Evolutionary conservation across 352 stramenopile genomes (phyloP), one percentile per base, ranked within the genome.

Genomic region (Globisporangium paroecandrum): DNA sequence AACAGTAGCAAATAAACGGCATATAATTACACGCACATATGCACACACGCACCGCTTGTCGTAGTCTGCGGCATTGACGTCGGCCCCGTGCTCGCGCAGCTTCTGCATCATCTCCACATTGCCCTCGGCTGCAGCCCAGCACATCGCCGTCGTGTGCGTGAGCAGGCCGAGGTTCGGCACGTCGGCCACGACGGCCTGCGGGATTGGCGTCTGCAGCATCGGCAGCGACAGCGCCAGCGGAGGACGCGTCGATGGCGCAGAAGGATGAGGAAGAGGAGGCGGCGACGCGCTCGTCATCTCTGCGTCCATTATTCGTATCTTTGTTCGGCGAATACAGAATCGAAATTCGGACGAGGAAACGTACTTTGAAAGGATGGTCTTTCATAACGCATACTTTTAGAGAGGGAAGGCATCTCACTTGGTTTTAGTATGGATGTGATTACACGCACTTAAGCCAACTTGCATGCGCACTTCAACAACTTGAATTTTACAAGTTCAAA

Each of bases 51-150:
- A 94, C 86, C 86, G 77, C 58, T 85, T 87, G 70, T 94, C 83
- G 62, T 91, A 91, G 70, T 94, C 86, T n/a, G 73, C 75, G 20
- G 78, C 75, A 64, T 93, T 92, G 22, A 94, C 82, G 64, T 94
- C 80, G 5, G 73, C 82, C 24, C 81, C 84, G 68, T 89, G 79
- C 51, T 87, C 79, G 29, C 76, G 71, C 38, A 93, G 69, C 1
- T 73, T 73, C n/a, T 79, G 74, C 68, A 94, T 80, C 32, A 87
- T 75, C 32, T 80, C 79, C 18, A 90, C 54, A 63, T 91, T 80
- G 22, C 86, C 83, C 47, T 87, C 76, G 8, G 82, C 71, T 0
- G 86, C 86, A 0, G 86, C 86, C 84, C 82, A 94, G 72, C 82
- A 93, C 79, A 94, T 89, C 56, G 84, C 86, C 18, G 79, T 93